Base-by-base conservation (phyloP, 1,139 yeast species). In the Candida mesenterica region DNA sequence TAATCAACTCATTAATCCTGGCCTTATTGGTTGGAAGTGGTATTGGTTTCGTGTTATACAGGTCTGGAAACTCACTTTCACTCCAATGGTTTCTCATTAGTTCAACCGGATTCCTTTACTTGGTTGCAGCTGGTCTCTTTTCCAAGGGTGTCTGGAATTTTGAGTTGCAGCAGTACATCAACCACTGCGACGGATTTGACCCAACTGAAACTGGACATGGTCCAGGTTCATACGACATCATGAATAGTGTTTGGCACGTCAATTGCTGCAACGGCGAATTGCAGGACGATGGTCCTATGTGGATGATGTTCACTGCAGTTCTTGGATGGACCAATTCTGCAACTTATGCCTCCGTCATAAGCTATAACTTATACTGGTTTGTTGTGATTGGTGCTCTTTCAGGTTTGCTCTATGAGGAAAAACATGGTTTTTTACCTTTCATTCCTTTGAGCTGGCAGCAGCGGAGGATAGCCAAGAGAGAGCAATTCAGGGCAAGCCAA, bases 251-350 rank as follows among this genome's bases (percentile, higher is more conserved):
- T 1, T 69, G 75, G 75, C 75, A 69, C 44, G 74, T 69, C 9
- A 68, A 69, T 46, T 69, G 75, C 41, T 69, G 75, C 41, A 68
- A 68, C 43, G 60, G 60, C 2, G 52, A 48, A 44, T 44, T 67
- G 30, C 69, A 68, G 40, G 72, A 67, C 8, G 75, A 68, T 43
- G 75, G 75, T 1, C 45, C 55, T 1, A 38, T 42, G 19, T 69
- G 75, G 75, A 68, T 69, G 74, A 48, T 68, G 25, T 55, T 63
- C 29, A 68, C 73, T 3, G 75, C 75, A 4, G 66, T 90, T 10
- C 72, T 92, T 38, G 98, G 97, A 1, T 90, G 98, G 98, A 86
- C 92, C 24, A 90, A 90, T 61, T 79, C 94, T 24, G 97, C 97
- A 13, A 89, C 97, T 2, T 87, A 85, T 55, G 96, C 96, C 14